Evolutionary conservation across 495 filamentous ascomycete genomes (phyloP), one percentile per base, ranked within the genome.

Genomic region (Letharia columbiana): DNA sequence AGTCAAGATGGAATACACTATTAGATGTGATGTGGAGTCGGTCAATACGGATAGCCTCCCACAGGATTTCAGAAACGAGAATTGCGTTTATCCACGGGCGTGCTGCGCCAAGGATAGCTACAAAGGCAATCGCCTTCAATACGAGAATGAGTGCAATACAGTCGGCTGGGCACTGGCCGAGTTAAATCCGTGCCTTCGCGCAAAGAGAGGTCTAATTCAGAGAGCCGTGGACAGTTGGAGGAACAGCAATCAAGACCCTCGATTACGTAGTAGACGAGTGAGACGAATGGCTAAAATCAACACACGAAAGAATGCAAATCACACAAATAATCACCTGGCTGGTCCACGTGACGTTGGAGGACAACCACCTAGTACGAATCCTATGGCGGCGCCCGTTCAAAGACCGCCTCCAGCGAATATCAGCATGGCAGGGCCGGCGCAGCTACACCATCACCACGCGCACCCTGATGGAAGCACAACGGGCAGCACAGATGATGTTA

Each of bases 1-100:
- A 40, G 92, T 98, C 69, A 98, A 98, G 84, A 96, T 97, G 91
- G 94, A 96, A 75, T 98, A 98, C 76, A 96, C 92, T 1, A 98
- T 98, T 73, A 88, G 94, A 44, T 98, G 94, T 73, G 94, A 98
- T 71, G 94, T 98, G 33, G 94, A 97, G 77, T 96, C 92, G 2
- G 91, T 98, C 56, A 91, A 91, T 73, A 90, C 93, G 60, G 92
- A 97, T 60, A 86, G 83, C 54, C 84, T 98, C 40, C 83, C 83
- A 67, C 80, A 83, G 69, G 92, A 97, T 61, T 98, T 98, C 85
- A 96, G 96, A 80, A 90, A 88, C 9, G 92, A 96, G 73, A 98
- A 98, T 78, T 98, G 95, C 77, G 94, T 98, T 15, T 98, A 98
- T 71, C 94, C 94, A 1, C 82, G 95, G 58, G 94, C 94, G 11